phyloP scores from a whole-genome alignment of 2,329 filamentous ascomycete genomes.

The Tolypocladium sp. region DNA sequence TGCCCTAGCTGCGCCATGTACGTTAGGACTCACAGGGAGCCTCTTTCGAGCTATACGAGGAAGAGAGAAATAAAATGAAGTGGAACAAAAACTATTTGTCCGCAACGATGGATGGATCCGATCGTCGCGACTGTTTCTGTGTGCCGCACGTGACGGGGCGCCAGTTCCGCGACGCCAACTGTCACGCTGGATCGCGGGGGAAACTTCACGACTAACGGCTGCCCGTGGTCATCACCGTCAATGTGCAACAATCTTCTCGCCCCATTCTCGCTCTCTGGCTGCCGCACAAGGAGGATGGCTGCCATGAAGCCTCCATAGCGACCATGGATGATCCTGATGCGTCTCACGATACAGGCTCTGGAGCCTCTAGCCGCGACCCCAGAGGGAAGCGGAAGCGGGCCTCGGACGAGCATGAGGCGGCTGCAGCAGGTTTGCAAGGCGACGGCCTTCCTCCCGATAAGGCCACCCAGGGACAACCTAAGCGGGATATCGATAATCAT shows the following conservation, averaged over 20 bases:
- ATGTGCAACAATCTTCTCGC: background rate
- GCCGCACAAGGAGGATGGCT: background rate
- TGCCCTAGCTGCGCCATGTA: background rate
- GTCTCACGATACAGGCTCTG: background rate
- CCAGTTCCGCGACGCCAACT: slow-evolving; percentile 16
- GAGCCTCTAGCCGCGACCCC: background rate
- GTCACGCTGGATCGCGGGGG: background rate
- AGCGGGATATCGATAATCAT: background rate
- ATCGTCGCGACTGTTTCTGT: background rate
- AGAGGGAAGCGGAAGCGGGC: slow-evolving; percentile 4
- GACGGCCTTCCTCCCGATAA: background rate
- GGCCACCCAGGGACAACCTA: background rate
- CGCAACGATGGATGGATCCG: background rate
- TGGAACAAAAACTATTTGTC: background rate
- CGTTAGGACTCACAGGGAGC: background rate
- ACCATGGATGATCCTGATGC: background rate
- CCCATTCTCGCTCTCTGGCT: background rate
- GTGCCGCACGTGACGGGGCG: slow-evolving; percentile 26
- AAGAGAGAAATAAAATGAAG: background rate
- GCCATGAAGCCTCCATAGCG: background rate
- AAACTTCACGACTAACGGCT: background rate
- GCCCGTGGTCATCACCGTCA: background rate
- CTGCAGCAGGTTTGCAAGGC: background rate
- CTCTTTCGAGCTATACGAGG: background rate
- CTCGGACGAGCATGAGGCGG: background rate